Base-by-base conservation (phyloP, 306 rosid species). In the Clitoria ternatea region DNA sequence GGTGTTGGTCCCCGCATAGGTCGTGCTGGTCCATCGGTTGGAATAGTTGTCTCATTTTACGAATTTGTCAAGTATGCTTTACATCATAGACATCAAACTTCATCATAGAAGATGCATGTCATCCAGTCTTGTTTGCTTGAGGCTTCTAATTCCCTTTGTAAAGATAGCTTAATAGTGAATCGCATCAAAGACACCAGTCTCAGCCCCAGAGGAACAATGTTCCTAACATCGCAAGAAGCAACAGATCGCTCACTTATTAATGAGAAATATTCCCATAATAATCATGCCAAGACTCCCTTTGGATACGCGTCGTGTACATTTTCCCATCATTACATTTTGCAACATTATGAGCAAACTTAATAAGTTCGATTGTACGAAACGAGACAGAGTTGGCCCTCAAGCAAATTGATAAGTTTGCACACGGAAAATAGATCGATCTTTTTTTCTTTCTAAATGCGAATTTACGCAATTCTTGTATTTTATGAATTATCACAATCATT, bases 21-120 rank as follows among this genome's bases (percentile, higher is more conserved):
- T 17, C 96, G 97, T 7, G 85, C 97, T 0, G 99, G 97, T 48
- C 99, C 99, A 47, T 91, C 99, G 0, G 97, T 91, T 17, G 96
- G 97, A 43, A 91, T 94, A 65, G 99, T 94, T 27, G 87, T 94
- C 75, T 94, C 99, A 15, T 87, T 84, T 69, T 94, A 94, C 5
- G 97, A 94, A 75, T 92, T 89, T 52, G 95, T 91, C 62, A 94
- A 94, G 79, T 82, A 90, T 72, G 82, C 78, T 66, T 65, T 90
- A 57, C 70, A 89, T 62, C 74, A 56, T 17, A 67, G 82, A 63
- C 83, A 66, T 70, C 77, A 13, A 49, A 70, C 61, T 47, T 77
- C 81, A 80, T 67, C 71, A 69, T 80, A 77, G 50, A 35, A 69
- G 13, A 13, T 64, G 32, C 70, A 33, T 27, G 30, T 53, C 75